A percentile compares a stretch with the other conserved stretches of the same genome.
phyloP scores from a whole-genome alignment of 148 eudicot species.

The Spergularia bocconei region DNA sequence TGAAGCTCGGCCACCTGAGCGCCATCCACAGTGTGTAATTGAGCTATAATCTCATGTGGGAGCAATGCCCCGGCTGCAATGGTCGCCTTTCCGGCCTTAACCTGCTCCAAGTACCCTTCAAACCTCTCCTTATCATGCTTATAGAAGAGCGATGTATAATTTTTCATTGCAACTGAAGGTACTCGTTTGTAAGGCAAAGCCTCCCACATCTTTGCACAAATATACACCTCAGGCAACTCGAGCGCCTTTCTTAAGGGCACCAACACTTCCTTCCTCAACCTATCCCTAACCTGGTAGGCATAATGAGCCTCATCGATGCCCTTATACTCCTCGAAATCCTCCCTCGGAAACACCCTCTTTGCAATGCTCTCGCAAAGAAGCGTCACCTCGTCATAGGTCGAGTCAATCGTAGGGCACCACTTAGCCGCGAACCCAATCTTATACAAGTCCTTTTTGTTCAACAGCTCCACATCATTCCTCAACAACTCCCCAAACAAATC shows the following conservation, averaged over 20 bases:
- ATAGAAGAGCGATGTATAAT: conserved; percentile 24
- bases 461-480: conserved; percentile 10
- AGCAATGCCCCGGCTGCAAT: conserved; percentile 58
- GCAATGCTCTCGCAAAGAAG: conserved; percentile 25
- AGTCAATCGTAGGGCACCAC: conserved; percentile 24
- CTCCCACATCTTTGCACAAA: conserved; percentile 40
- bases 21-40: conserved; percentile 21
- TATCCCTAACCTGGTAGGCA: conserved; percentile 36
- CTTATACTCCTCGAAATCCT: conserved; percentile 22
- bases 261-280: conserved; percentile 51
- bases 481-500: conserved; percentile 13
- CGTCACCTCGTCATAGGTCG: conserved; percentile 19
- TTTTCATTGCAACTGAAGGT: conserved; percentile 52
- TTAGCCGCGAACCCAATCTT: conserved; percentile 14
- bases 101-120: conserved; percentile 34
- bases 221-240: conserved; percentile 48
- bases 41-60: conserved; percentile 42
- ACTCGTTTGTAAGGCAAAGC: conserved; percentile 39
- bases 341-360: conserved; percentile 32
- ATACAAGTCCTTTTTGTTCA: not conserved
- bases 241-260: conserved; percentile 42
- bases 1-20: conserved; percentile 44
- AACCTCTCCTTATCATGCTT: conserved; percentile 38
- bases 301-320: conserved; percentile 45
- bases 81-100: conserved; percentile 38